Percentiles rank a stretch among this genome's conserved stretches.
phyloP scores from a whole-genome alignment of 1,284 basidiomycete species.

The Pseudozyma hubeiensis region DNA sequence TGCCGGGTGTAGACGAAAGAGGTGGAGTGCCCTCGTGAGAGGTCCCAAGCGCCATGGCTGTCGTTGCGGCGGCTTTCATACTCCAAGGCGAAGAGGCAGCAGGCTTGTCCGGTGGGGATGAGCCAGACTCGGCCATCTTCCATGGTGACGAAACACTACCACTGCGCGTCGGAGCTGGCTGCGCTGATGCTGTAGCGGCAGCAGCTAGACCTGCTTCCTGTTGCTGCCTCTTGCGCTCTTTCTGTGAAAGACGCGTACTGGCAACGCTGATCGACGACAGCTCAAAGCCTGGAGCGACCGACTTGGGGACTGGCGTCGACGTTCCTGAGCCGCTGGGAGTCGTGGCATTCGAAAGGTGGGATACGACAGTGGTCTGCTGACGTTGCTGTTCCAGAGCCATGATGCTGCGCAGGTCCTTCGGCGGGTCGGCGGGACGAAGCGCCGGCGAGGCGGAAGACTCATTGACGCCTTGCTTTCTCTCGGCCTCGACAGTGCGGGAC shows the following conservation, averaged over 20 bases:
- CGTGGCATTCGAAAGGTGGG: slow-evolving; percentile 18
- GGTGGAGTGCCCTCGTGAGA: slow-evolving; percentile 40
- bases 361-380: slow-evolving; percentile 30
- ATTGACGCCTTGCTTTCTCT: slow-evolving; percentile 66
- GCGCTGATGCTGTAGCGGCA: slow-evolving; percentile 18
- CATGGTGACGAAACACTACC: slow-evolving; percentile 41
- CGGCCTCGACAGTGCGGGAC: slow-evolving; percentile 69
- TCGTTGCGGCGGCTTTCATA: slow-evolving; percentile 36
- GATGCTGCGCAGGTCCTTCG: slow-evolving; percentile 80
- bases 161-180: slow-evolving; percentile 17
- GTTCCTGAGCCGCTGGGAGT: slow-evolving; percentile 43
- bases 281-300: slow-evolving; percentile 24
- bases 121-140: slow-evolving; percentile 18
- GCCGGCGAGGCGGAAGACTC: slow-evolving; percentile 26
- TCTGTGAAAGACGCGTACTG: slow-evolving; percentile 59
- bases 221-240: slow-evolving; percentile 62
- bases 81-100: slow-evolving; percentile 33
- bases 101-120: slow-evolving; percentile 26
- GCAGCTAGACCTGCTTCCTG: slow-evolving; percentile 37
- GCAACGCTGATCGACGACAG: slow-evolving; percentile 43
- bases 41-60: slow-evolving; percentile 30
- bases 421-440: slow-evolving; percentile 18
- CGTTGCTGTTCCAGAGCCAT: slow-evolving; percentile 75
- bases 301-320: slow-evolving; percentile 32
- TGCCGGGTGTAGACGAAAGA: slow-evolving; percentile 6